Evolutionary conservation across 2,329 filamentous ascomycete species (phyloP), one percentile per base, ranked within the genome.

Genomic region (Xylaria sp.): DNA sequence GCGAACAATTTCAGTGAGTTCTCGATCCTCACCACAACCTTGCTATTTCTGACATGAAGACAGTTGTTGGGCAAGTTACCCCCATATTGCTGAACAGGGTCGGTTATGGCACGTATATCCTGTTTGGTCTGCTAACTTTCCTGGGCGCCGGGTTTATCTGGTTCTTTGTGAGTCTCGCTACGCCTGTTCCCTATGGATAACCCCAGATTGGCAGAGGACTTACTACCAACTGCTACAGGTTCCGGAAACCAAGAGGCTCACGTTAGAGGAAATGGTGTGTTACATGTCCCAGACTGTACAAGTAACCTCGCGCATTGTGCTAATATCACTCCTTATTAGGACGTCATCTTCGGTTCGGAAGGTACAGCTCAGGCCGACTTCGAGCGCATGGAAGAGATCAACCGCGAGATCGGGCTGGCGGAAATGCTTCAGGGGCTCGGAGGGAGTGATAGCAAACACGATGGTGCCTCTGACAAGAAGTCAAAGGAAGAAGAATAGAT

Each of bases 301-400:
- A 6, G 18, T 37, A 18, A 1, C 1, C 8, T 32, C 13, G 16
- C 18, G 32, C 8, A 32, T 25, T 29, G 3, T 4, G 23, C 62
- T 70, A 37, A 70, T 25, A 32, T n/a, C 1, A 8, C 1, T 13
- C 53, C 23, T 59, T 10, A 35, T n/a, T 42, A 86, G 86, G 90
- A 92, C 72, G 83, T 90, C 21, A 84, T 92, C 48, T 92, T 92
- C 73, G 89, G 89, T 13, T 88, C 86, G 2, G 86, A 89, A 69
- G 90, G 91, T n/a, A 85, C 87, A 2, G 90, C 90, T 0, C 85
- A 87, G 58, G 88, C 89, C 1, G 91, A 93, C 75, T 84, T 86
- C 62, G 89, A 91, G 79, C 86, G 91, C 32, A 93, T 93, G 89
- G 85, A 85, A n/a, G 88, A 91, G 77, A 92, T 93, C 74, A 90